Percentiles rank a stretch among this genome's conserved stretches.
phyloP scores from a whole-genome alignment of 805 yeast species.

The Teunomyces funiuensis region DNA sequence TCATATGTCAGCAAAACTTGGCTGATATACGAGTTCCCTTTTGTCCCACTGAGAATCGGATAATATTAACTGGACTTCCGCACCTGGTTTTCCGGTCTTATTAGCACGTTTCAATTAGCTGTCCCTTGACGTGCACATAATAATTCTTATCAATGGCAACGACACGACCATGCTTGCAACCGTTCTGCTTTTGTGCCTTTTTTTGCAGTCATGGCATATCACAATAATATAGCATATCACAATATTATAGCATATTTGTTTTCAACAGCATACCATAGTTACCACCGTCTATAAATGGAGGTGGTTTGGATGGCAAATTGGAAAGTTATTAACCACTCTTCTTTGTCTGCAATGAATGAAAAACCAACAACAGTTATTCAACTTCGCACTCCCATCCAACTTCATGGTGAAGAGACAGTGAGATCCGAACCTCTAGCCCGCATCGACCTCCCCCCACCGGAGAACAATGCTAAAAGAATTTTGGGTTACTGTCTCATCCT shows the following conservation, averaged over 20 bases:
- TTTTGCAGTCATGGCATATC: conserved; percentile 6
- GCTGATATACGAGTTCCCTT: too few relatives aligned
- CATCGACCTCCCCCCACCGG: background rate
- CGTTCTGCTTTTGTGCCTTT: conserved; percentile 4
- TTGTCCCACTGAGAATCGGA: too few relatives aligned
- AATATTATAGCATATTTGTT: too few relatives aligned
- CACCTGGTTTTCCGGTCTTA: background rate
- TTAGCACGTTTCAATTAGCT: background rate
- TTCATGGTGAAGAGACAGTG: background rate
- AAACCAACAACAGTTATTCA: background rate
- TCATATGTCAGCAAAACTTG: too few relatives aligned
- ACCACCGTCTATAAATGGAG: background rate
- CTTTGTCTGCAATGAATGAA: too few relatives aligned
- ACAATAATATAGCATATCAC: conserved; percentile 5
- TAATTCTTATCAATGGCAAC: background rate
- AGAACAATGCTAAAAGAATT: conserved; percentile 1
- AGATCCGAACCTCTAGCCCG: background rate
- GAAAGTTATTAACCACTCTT: too few relatives aligned
- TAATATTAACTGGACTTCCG: too few relatives aligned
- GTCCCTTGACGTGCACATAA: background rate
- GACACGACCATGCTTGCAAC: background rate
- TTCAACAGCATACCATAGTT: conserved; percentile 3
- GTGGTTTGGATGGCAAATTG: background rate
- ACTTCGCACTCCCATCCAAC: background rate
- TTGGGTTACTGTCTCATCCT: conserved; percentile 8